These are phyloP conservation scores for Prinsepia uniflora DNA, from an alignment of 306 rosid genomes.

Conservation along the genomic window DNA sequence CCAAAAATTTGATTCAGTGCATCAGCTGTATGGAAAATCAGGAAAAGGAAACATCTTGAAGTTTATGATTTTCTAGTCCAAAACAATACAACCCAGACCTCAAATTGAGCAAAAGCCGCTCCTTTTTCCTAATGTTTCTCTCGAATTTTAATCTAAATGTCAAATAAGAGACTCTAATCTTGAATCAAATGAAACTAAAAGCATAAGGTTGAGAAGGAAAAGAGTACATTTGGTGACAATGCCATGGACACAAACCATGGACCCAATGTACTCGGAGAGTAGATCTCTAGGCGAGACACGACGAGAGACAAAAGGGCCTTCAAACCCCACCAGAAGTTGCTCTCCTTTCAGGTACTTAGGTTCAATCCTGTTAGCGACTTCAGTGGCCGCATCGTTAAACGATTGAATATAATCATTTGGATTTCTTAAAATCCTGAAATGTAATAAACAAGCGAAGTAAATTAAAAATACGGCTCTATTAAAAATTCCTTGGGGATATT, in stretches of 20 bases:
- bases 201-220: background rate
- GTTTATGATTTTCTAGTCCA: background rate
- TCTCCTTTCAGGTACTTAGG: constrained; percentile 82
- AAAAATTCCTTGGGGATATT: background rate
- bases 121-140: background rate
- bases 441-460: background rate
- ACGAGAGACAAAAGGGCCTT: constrained; percentile 91
- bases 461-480: background rate
- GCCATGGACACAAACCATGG: constrained; percentile 95
- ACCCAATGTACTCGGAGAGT: constrained; percentile 82
- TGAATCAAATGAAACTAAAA: background rate
- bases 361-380: constrained; percentile 65
- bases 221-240: constrained; percentile 84
- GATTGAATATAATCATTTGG: constrained; percentile 89
- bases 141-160: background rate
- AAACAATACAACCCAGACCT: background rate
- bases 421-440: constrained; percentile 62
- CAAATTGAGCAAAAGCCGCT: background rate
- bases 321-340: constrained; percentile 80
- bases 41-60: background rate
- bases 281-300: constrained; percentile 86
- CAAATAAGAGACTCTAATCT: background rate
- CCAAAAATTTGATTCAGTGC: background rate
- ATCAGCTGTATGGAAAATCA: background rate
- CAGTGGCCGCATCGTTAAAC: constrained; percentile 88